Base-by-base conservation (phyloP, 495 filamentous ascomycete species). In the Aspergillus panamensis region DNA sequence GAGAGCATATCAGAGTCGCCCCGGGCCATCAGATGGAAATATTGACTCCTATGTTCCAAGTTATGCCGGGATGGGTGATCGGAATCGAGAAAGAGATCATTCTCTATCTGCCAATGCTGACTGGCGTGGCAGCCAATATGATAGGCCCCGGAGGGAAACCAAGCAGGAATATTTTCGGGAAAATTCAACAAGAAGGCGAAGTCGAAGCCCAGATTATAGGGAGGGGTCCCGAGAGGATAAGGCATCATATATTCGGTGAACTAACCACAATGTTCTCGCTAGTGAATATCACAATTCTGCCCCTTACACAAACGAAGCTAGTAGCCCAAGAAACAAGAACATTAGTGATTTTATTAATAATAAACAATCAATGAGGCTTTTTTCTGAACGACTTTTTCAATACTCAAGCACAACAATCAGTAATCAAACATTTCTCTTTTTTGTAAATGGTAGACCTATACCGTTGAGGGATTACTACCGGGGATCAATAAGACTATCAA, bases 21-120 rank as follows among this genome's bases (percentile, higher is more conserved):
- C 55, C 21, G 59, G 59, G n/a, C 57, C 51, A 16, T 60, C 62
- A n/a, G 63, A 75, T 2, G 67, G 57, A 32, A 71, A 66, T 51
- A 14, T 70, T 17, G 76, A 78, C 39, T 76, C 74, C 3, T 77
- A 77, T 60, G 65, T 76, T 29, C 74, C 76, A 6, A 73, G 55
- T 31, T 75, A 77, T 52, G 62, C 62, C 16, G 59, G 53, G 17
- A 37, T 58, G 9, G 48, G 60, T 13, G 70, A 74, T 32, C 67
- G 68, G 7, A 30, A 53, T 9, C 66, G 69, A 49, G 70, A 70
- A 1, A 54, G 60, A 3, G 62, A 62, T 33, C 53, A 65, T 33
- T 61, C 48, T 30, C 29, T 62, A 14, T 58, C 48, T 10, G 45
- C 49, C 7, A 66, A 63, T 53, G 16, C 59, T 13, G 67, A 72